Conservation (phyloP, 2,329 filamentous ascomycete genomes). For the Juglanconis sp. region DNA sequence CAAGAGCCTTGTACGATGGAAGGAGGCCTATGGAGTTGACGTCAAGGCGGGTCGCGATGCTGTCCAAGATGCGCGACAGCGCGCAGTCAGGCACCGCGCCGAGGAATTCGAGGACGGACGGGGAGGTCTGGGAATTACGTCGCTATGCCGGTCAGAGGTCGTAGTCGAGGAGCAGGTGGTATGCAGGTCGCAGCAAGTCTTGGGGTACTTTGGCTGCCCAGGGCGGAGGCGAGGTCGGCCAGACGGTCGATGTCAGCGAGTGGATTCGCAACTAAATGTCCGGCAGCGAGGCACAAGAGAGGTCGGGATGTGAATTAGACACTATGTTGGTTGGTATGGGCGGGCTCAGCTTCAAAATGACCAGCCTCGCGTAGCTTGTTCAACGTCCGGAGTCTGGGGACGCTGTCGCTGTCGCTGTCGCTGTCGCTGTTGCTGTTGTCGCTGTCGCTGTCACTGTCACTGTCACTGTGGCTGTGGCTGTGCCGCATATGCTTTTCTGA, state of each 20-base stretch:
- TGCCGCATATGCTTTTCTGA: too few species aligned
- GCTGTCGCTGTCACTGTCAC: too few species aligned
- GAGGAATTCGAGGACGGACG: background rate
- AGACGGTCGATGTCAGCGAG: background rate
- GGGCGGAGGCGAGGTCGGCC: background rate
- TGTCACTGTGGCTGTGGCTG: too few species aligned
- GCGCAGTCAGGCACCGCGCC: background rate
- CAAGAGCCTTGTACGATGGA: background rate
- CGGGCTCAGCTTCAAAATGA: background rate
- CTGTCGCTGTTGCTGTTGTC: background rate
- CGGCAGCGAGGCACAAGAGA: background rate
- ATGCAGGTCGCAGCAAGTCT: background rate
- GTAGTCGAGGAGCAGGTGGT: background rate
- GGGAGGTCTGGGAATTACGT: background rate
- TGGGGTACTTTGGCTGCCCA: too few species aligned
- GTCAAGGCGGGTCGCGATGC: conserved; percentile 4
- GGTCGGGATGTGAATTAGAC: background rate
- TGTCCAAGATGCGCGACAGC: background rate
- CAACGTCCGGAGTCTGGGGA: background rate
- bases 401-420: background rate
- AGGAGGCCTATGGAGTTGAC: background rate
- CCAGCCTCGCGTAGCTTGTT: conserved; percentile 10
- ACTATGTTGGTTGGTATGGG: background rate
- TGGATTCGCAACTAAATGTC: background rate
- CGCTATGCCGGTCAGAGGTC: conserved; percentile 1